Evolutionary conservation across 371 early-diverging fungal species (phyloP), one percentile per base, ranked within the genome.

Genomic region (Mortierella sp.): DNA sequence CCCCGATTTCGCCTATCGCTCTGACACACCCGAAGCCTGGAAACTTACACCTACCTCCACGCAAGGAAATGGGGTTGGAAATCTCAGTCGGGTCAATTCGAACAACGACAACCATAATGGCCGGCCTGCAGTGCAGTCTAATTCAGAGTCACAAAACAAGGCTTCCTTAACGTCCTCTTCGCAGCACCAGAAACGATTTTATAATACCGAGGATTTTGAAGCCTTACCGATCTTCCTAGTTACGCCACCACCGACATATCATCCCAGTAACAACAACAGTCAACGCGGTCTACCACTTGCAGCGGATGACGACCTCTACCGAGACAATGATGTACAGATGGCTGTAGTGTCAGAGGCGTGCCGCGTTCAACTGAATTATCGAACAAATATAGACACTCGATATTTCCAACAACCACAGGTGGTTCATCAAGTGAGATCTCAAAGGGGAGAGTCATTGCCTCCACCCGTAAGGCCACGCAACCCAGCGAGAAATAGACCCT

Each of bases 181-280:
- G 3, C 61, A 45, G 0, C 62, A 16, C 16, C 40, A 60, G 16
- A 55, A 52, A 10, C 55, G 36, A 13, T 67, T 67, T 50, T 73
- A 67, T 36, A 73, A 62, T 22, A 38, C 38, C n/a, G 67, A 63
- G 24, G 73, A 73, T 10, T 32, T 73, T 24, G 63, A 73, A 4
- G 67, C 61, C 1, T 9, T 32, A 3, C 72, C 72, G 0, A 22
- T 55, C 55, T 58, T 62, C 11, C 58, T 72, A 16, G 43, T 38
- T 19, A 63, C 48, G 0, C 63, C 67, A 15, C 63, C 73, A 5
- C 58, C 73, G 2, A 32, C 33, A 2, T 67, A 67, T 40, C 62
- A 24, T 8, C 43, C 40, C 7, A 47, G 28, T 16, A 59, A 40
- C 16, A 43, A 43, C 24, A 28, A 16, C 6, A 50, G 43, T n/a